Conservation (phyloP, 345 rosid genomes). For the Aquilaria malaccensis region DNA sequence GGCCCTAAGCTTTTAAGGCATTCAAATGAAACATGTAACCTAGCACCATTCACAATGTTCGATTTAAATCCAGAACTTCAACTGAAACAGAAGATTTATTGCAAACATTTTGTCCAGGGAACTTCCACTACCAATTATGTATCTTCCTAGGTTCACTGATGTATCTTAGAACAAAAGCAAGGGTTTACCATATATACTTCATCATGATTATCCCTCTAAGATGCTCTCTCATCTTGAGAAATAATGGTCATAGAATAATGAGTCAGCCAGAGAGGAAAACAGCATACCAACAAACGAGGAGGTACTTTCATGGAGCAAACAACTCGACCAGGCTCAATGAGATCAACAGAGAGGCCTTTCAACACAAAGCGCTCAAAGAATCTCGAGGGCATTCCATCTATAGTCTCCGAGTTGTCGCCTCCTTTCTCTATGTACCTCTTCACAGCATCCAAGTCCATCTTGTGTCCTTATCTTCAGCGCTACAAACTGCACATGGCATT, state of each 20-base stretch:
- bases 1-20: neutral
- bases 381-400: constrained; percentile 5
- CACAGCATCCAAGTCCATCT: constrained; percentile 12
- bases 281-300: constrained; percentile 61
- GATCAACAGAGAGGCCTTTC: constrained; percentile 52
- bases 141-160: neutral
- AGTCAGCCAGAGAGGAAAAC: neutral
- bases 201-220: neutral
- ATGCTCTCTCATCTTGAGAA: neutral
- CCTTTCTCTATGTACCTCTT: constrained; percentile 10
- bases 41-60: neutral
- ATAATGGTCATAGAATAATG: neutral
- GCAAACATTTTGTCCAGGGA: neutral
- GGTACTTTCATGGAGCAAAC: constrained; percentile 74
- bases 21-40: neutral
- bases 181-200: neutral
- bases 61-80: too few species aligned
- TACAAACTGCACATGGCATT: too few species aligned
- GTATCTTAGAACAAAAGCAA: neutral
- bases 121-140: too few species aligned
- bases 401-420: neutral
- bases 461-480: too few species aligned
- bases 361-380: constrained; percentile 39
- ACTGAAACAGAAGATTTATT: too few species aligned
- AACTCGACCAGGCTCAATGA: constrained; percentile 67